Conservation (phyloP, 441 rosid genomes). For the Euphorbia corollata region DNA sequence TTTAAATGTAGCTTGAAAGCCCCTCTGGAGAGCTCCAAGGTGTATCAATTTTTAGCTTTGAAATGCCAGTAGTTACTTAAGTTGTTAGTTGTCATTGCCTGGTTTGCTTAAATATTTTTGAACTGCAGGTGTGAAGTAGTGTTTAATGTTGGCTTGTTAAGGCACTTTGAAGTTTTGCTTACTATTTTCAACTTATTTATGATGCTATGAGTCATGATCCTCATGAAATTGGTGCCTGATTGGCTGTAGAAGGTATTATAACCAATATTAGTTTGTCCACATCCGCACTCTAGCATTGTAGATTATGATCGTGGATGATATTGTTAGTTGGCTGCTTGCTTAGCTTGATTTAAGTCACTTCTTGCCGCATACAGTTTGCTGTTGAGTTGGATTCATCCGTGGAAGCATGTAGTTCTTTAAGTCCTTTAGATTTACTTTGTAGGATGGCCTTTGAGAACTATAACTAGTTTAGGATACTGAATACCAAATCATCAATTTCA, state of each 20-base stretch:
- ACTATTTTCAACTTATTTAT: neutral
- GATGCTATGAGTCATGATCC: too few species aligned
- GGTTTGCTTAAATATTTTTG: neutral
- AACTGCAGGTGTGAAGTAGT: neutral
- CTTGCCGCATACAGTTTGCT: neutral
- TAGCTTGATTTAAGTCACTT: neutral
- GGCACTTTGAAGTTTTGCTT: neutral
- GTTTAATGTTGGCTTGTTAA: neutral
- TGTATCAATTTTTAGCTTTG: neutral
- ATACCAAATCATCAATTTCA: neutral
- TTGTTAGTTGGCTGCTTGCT: neutral
- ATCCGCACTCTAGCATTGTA: neutral
- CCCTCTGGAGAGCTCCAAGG: neutral
- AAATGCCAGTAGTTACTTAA: neutral
- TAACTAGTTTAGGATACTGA: too few species aligned
- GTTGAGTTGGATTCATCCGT: neutral
- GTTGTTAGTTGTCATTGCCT: neutral
- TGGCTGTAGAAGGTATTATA: neutral
- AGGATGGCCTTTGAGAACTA: neutral
- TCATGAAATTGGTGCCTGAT: slow-evolving; percentile 4
- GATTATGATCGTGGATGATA: neutral
- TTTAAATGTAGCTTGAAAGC: neutral
- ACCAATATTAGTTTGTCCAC: too few species aligned
- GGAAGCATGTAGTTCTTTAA: neutral
- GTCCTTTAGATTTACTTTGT: neutral